phyloP scores from a whole-genome alignment of 768 basidiomycete species.

The Filobasidium floriforme region DNA sequence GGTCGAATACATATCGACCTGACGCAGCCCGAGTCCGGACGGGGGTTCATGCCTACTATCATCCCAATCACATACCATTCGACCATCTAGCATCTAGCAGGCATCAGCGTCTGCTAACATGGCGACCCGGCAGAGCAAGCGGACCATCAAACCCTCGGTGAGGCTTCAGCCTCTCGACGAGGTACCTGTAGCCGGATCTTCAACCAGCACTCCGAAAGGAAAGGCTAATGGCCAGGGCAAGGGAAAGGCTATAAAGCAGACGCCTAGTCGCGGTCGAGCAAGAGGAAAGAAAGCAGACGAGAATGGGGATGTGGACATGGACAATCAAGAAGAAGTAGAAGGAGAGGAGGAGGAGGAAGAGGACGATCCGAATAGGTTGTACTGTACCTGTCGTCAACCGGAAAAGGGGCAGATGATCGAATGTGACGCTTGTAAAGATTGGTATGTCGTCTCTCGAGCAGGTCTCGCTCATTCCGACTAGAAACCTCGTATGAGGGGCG shows the following conservation, averaged over 20 bases:
- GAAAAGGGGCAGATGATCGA: conserved; percentile 18
- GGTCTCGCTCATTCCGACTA: no score
- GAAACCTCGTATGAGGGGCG: no score
- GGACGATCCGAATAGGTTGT: conserved; percentile 7
- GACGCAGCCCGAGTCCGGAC: no score
- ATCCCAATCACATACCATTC: no score
- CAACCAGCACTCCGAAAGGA: neutral
- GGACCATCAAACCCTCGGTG: neutral
- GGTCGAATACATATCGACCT: no score
- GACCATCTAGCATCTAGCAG: neutral
- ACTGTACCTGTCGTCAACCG: conserved; percentile 14
- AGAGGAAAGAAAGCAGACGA: neutral
- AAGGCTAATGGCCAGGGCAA: no score
- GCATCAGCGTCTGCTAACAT: neutral
- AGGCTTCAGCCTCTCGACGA: neutral
- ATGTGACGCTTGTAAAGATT: conserved; percentile 19
- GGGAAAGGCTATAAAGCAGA: neutral
- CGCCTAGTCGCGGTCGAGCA: neutral
- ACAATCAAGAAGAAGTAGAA: neutral
- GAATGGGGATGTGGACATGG: neutral
- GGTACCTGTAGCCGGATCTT: neutral
- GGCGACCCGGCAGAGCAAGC: conserved; percentile 4
- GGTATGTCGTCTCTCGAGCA: conserved; percentile 14
- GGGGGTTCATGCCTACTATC: no score
- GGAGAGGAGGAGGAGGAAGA: conserved; percentile 12